These are phyloP conservation scores for Aquilaria agallochum DNA, from an alignment of 441 rosid genomes.

Conservation along the genomic window DNA sequence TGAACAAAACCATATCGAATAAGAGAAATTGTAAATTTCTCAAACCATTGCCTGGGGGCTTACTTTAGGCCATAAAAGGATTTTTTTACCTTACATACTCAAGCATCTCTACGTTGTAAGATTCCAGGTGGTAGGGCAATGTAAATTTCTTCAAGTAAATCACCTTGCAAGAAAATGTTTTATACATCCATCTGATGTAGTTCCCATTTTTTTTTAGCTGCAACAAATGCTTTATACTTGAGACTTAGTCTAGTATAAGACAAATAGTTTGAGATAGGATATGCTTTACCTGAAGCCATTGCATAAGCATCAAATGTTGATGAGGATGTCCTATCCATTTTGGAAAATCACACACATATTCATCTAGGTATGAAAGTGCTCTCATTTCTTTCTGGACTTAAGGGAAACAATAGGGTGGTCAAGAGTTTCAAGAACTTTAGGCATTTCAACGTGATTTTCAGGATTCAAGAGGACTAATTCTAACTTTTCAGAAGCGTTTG, in stretches of 20 bases:
- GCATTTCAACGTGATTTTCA: no score
- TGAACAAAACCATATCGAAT: neutral
- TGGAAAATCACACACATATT: neutral
- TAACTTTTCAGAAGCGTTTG: neutral
- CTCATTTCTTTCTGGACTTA: no score
- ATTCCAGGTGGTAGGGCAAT: no score
- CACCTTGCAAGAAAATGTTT: neutral
- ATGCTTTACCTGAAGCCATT: no score
- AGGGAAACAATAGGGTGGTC: neutral
- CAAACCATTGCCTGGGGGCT: no score
- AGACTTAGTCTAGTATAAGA: no score
- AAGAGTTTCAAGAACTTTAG: neutral
- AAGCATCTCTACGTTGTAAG: no score
- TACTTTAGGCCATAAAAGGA: constrained; percentile 10
- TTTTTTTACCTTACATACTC: neutral
- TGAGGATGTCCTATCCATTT: neutral
- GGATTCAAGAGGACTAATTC: no score
- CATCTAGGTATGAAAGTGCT: no score
- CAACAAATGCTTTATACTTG: neutral
- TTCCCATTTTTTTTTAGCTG: neutral
- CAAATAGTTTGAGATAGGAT: no score
- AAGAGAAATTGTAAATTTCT: neutral
- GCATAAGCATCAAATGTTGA: no score
- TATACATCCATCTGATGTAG: constrained; percentile 10
- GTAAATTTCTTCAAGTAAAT: no score